Conservation (phyloP, 2,329 filamentous ascomycete species). For the Aspergillus piperis region DNA sequence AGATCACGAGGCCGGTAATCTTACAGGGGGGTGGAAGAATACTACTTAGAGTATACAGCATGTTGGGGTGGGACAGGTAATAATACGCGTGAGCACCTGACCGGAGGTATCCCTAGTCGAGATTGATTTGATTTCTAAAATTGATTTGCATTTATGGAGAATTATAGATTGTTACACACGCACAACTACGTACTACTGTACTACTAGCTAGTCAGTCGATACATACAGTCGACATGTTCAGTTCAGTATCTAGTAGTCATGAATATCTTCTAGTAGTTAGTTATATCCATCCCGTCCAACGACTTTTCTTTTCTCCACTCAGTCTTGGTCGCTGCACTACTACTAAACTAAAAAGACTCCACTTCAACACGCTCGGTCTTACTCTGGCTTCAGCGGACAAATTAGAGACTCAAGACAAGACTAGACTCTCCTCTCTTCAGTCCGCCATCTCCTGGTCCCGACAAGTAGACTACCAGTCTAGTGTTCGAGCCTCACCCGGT, state of each 20-base stretch:
- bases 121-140: no score
- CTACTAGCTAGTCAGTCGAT: no score
- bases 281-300: neutral
- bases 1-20: neutral
- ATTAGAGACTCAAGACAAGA: neutral
- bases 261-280: no score
- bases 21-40: neutral
- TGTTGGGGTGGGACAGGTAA: no score
- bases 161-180: no score
- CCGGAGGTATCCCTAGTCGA: neutral
- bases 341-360: neutral
- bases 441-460: neutral
- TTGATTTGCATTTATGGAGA: no score
- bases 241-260: no score
- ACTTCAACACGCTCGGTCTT: neutral
- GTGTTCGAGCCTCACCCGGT: slow-evolving; percentile 4
- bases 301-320: neutral
- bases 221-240: no score
- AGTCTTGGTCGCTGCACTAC: neutral
- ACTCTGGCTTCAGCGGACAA: neutral
- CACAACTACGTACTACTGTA: no score
- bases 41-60: no score
- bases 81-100: neutral
- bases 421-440: neutral
- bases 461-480: neutral